These are phyloP conservation scores for Apiotrichum montevideense DNA, from an alignment of 1,284 basidiomycete genomes.

Conservation along the genomic window DNA sequence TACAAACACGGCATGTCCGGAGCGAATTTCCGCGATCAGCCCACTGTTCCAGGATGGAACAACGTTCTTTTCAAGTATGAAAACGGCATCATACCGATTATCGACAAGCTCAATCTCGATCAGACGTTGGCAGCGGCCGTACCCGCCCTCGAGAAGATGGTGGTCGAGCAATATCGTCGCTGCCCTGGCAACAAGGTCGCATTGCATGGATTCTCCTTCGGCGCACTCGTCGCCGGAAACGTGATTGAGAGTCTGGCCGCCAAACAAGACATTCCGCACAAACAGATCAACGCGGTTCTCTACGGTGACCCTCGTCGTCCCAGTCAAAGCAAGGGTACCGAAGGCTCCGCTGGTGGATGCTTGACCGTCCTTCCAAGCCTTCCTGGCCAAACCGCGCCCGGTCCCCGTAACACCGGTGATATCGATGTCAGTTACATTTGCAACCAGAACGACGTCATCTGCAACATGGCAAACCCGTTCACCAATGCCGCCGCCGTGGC, in stretches of 20 bases:
- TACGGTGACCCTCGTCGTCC: background rate
- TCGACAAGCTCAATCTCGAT: background rate
- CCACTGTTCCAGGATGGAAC: background rate
- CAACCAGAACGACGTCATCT: background rate
- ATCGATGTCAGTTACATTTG: background rate
- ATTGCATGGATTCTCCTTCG: background rate
- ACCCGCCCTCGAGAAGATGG: background rate
- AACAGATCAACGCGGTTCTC: background rate
- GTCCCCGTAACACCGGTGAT: background rate
- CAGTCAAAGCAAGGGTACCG: background rate
- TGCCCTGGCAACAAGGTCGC: background rate
- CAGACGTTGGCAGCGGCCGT: background rate
- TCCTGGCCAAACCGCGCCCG: background rate
- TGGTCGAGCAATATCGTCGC: background rate
- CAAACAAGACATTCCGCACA: background rate
- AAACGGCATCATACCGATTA: background rate
- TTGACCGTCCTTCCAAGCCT: background rate
- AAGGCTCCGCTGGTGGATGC: background rate
- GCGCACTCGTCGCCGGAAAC: background rate
- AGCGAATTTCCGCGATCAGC: background rate
- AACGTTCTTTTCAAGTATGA: background rate
- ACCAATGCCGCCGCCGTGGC: background rate
- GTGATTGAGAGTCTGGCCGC: background rate
- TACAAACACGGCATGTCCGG: background rate
- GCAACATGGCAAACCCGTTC: background rate